Evolutionary conservation across 2,329 filamentous ascomycete genomes (phyloP).

Genomic region (Fusarium vanettenii): DNA sequence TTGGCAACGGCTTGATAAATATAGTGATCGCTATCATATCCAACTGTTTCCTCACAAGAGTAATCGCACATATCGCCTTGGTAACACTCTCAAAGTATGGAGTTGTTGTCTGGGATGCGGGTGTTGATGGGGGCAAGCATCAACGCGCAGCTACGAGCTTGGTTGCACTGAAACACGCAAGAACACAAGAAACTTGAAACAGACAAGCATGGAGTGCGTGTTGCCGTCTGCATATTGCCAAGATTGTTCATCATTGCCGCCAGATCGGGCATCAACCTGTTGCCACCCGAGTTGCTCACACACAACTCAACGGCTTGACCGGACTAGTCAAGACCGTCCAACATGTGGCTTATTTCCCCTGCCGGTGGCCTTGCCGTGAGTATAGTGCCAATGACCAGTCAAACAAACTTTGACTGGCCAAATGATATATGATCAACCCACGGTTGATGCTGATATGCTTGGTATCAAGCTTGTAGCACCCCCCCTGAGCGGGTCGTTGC

Average conservation of each 20-base stretch:
- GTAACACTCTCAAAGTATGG: not conserved
- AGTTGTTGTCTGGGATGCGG: not conserved
- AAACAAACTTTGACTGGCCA: not conserved
- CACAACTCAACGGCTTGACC: not conserved
- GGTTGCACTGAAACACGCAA: not conserved
- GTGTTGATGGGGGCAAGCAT: not conserved
- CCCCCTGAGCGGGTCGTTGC: not conserved
- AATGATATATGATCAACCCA: not conserved
- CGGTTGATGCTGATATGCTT: not conserved
- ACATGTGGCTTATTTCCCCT: not conserved
- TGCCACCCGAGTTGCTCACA: not conserved
- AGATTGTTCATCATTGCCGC: not conserved
- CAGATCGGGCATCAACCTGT: not conserved
- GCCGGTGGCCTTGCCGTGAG: not conserved
- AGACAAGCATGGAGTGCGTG: not conserved
- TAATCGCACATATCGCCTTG: not conserved
- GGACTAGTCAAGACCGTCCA: not conserved
- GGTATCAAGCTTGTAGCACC: not conserved
- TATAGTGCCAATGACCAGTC: not conserved
- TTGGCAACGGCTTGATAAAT: not conserved
- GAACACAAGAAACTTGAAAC: not conserved
- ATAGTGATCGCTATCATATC: not conserved
- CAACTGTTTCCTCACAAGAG: not conserved
- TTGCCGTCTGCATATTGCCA: not conserved
- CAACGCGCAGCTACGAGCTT: not conserved